These are phyloP conservation scores for Begonia loranthoides DNA, from an alignment of 306 rosid species.

Conservation along the genomic window DNA sequence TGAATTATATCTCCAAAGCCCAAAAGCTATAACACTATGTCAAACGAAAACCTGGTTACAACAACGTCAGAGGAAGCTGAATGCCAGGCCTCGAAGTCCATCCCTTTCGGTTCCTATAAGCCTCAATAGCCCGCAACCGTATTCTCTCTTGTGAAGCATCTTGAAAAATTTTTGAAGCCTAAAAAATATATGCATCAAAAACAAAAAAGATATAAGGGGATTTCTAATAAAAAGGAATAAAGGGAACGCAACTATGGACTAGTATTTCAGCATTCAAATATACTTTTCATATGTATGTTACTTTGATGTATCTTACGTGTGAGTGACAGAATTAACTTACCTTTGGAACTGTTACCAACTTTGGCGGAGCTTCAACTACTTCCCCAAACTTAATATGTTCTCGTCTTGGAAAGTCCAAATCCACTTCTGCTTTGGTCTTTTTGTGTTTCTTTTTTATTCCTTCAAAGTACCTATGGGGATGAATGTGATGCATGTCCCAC, in stretches of 20 bases:
- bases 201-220: slow-evolving; percentile 5
- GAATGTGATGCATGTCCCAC: no score
- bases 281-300: background rate
- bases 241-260: no score
- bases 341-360: slow-evolving; percentile 49
- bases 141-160: slow-evolving; percentile 75
- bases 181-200: slow-evolving; percentile 9
- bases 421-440: slow-evolving; percentile 28
- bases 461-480: slow-evolving; percentile 47
- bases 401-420: slow-evolving; percentile 45
- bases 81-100: slow-evolving; percentile 83
- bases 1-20: background rate
- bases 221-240: background rate
- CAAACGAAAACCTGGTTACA: background rate
- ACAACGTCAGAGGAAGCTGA: slow-evolving; percentile 27
- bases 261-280: no score
- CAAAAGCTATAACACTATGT: background rate
- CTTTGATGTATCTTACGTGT: background rate
- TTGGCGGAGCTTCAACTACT: slow-evolving; percentile 83
- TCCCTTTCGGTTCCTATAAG: slow-evolving; percentile 60
- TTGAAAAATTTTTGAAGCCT: slow-evolving; percentile 52
- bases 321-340: slow-evolving; percentile 19
- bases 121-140: slow-evolving; percentile 69
- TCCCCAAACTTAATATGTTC: slow-evolving; percentile 82
- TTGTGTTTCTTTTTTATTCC: slow-evolving; percentile 56